A percentile compares a stretch with the other conserved stretches of the same genome.
These are phyloP conservation scores for Silybum marianum DNA, from an alignment of 129 eudicot genomes.

Conservation along the genomic window DNA sequence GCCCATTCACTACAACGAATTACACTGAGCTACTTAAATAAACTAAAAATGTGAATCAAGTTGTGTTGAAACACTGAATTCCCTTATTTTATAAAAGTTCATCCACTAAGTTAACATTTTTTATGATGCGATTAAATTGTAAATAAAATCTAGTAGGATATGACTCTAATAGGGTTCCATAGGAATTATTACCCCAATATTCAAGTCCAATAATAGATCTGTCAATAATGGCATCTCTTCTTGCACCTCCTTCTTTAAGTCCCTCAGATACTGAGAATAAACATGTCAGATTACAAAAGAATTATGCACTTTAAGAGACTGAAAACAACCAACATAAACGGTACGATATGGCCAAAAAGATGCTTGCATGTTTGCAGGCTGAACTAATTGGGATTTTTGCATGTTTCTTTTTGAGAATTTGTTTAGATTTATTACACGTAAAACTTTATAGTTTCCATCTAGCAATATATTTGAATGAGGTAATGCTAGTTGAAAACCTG, in stretches of 20 bases:
- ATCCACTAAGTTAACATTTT: background rate
- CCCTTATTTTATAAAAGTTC: background rate
- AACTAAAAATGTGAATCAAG: background rate
- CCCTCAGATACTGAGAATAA: constrained; percentile 64
- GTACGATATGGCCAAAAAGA: background rate
- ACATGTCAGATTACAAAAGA: constrained; percentile 6
- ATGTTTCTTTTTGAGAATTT: background rate
- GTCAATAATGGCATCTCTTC: constrained; percentile 63
- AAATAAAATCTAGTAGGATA: background rate
- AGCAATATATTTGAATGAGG: background rate
- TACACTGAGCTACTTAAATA: background rate
- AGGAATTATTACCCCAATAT: constrained; percentile 53
- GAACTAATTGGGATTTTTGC: background rate
- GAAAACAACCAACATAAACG: background rate
- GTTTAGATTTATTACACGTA: background rate
- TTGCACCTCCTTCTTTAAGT: constrained; percentile 65
- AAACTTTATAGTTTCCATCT: constrained; percentile 1
- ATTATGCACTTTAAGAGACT: constrained; percentile 1
- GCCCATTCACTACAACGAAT: background rate
- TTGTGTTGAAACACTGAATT: background rate
- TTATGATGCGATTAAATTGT: background rate
- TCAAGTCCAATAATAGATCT: constrained; percentile 58
- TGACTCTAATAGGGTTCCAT: background rate
- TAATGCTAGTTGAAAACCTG: constrained; percentile 46
- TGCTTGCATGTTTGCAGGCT: constrained; percentile 4